Base-by-base conservation (phyloP, 352 stramenopile species). In the Phytopythium mirpurense region DNA sequence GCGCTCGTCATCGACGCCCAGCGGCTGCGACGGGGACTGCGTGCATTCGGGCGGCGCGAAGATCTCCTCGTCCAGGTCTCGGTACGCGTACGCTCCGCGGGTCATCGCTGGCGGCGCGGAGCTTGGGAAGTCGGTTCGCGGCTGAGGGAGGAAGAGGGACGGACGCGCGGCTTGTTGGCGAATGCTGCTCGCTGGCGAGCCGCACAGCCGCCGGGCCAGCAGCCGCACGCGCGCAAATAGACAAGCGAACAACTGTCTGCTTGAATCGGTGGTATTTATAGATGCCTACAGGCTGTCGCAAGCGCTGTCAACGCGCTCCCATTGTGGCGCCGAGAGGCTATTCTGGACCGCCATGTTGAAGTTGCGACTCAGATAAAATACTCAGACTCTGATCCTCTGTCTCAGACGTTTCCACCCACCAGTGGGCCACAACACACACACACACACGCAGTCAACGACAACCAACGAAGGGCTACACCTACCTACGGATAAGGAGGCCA, bases 41-140 rank as follows among this genome's bases (percentile, higher is more conserved):
- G 60, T 56, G 51, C 32, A 40, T 36, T 66, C 64, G 27, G 61
- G 41, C 14, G 60, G 60, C 49, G 56, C 18, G 45, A 72, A 72
- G 44, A 68, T 58, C 31, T 63, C 60, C 29, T 72, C 56, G 35
- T 72, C 64, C 56, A 66, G 66, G 18, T 72, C 64, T 29, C 51
- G 52, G 55, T 66, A 65, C 18, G 60, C 64, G 23, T 52, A 63
- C 12, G 50, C 52, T 3, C 47, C 47, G n/a, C 47, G 47, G 27
- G 16, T 51, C 44, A 51, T 51, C 9, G 44, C n/a, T 12, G 44
- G 6, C 29, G 14, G 16, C 6, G 0, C 7, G 5, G 41, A 34
- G 5, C 26, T 21, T 37, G 19, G 9, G 5, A n/a, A 18, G 6
- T 9, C 6, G 5, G n/a, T 27, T 26, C n/a, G 2, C 7, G 38